Evolutionary conservation across 2,329 filamentous ascomycete species (phyloP), one percentile per base, ranked within the genome.

Genomic region (Fusarium pseudoanthophilum): DNA sequence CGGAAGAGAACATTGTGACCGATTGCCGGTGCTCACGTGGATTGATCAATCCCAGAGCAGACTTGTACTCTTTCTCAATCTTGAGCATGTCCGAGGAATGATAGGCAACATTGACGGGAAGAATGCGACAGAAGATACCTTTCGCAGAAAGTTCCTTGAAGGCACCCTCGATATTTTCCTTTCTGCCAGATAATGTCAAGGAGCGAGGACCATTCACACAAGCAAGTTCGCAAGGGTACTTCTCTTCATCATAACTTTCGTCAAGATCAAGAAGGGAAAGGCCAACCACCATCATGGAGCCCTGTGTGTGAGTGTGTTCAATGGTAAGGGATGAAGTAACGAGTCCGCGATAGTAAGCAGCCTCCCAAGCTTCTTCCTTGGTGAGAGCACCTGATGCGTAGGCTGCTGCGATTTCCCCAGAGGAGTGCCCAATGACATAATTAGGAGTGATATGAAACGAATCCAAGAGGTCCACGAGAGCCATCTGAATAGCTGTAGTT

Each of bases 361-460:
- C 78, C 51, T 81, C 77, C 82, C 83, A 85, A 9, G 84, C 85
- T 11, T 77, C 77, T 53, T 82, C 75, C 26, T 78, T 76, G 5
- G 80, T 78, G 26, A 87, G 77, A 21, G 79, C 78, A 1, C 80
- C 82, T 2, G 77, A 78, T 14, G 84, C 83, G 60, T 83, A 85
- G 2, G 85, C 84, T 11, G 85, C 85, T 2, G 84, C 85, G 37
- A 86, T 83, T 60, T 87, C 85, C 5, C 85, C 85, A 2, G 84
- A 86, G 1, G 85, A 86, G 68, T 87, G 85, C 1, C 85, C 84
- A 13, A 86, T 77, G 7, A 85, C 82, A 24, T 78, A 73, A 11
- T 65, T 68, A 5, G 84, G 82, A 2, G 49, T 56, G 37, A 85
- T 74, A 15, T 73, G 76, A 20, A 83, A 78, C 6, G 80, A 79